A percentile compares a stretch with the other conserved stretches of the same genome.
Conservation (phyloP, 1,139 yeast species). For the Yamadazyma buinensis region DNA sequence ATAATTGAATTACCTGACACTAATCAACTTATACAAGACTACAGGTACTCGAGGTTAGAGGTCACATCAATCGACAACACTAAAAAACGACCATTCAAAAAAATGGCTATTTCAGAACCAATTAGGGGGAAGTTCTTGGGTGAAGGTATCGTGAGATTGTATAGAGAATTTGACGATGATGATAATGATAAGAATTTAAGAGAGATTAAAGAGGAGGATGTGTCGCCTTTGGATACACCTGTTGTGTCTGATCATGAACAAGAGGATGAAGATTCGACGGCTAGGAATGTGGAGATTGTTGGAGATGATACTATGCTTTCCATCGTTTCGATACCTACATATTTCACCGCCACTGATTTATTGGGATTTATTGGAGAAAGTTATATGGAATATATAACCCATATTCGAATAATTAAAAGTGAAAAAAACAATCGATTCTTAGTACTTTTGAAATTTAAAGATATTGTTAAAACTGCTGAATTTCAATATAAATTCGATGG, state of each 20-base stretch:
- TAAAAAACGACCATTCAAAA: slow-evolving; percentile 12
- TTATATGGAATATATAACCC: slow-evolving; percentile 56
- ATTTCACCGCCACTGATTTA: slow-evolving; percentile 80
- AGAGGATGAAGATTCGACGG: too few relatives aligned
- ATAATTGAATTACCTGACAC: slow-evolving; percentile 22
- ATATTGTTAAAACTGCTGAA: slow-evolving; percentile 48
- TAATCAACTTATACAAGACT: slow-evolving; percentile 19
- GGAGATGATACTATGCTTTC: slow-evolving; percentile 70
- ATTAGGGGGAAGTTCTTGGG: slow-evolving; percentile 62
- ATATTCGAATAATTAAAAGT: slow-evolving; percentile 68
- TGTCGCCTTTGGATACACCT: too few relatives aligned
- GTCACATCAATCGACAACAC: slow-evolving; percentile 28
- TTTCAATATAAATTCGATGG: slow-evolving; percentile 73
- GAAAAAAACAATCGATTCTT: slow-evolving; percentile 67
- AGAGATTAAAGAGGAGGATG: slow-evolving; percentile 3
- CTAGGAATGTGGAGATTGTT: slow-evolving; percentile 8
- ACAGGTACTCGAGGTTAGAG: slow-evolving; percentile 30
- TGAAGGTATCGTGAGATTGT: slow-evolving; percentile 69
- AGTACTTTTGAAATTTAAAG: slow-evolving; percentile 73
- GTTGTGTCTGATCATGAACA: too few relatives aligned
- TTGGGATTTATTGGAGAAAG: slow-evolving; percentile 74
- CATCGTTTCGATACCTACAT: slow-evolving; percentile 82
- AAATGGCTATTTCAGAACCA: slow-evolving; percentile 36
- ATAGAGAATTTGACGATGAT: slow-evolving; percentile 42
- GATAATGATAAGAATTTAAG: slow-evolving; percentile 16